Evolutionary conservation across 805 yeast species (phyloP), one percentile per base, ranked within the genome.

Genomic region (Candida nonsorbophila): DNA sequence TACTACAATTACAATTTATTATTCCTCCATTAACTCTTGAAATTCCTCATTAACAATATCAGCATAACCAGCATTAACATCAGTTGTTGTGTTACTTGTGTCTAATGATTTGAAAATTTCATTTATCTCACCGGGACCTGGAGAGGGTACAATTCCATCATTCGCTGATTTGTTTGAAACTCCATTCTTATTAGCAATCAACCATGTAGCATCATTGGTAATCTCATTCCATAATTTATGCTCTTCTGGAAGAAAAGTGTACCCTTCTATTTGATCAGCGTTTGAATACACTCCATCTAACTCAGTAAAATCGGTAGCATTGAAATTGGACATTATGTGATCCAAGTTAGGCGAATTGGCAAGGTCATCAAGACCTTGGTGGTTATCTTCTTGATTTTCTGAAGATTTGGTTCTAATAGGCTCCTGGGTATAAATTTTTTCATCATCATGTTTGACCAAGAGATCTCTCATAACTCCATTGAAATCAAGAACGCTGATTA

Each of bases 141-240:
- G 20, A 11, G 26, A 18, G n/a, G n/a, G n/a, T n/a, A n/a, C n/a
- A n/a, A n/a, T n/a, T n/a, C n/a, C n/a, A n/a, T n/a, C n/a, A n/a
- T n/a, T n/a, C n/a, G n/a, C n/a, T n/a, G n/a, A n/a, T n/a, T n/a
- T n/a, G n/a, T n/a, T n/a, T n/a, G n/a, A n/a, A n/a, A n/a, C n/a
- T n/a, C n/a, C n/a, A n/a, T n/a, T n/a, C n/a, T n/a, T n/a, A n/a
- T n/a, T n/a, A n/a, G 37, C 51, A 38, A 60, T 62, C 32, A 83
- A 53, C 94, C 94, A 83, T 41, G 73, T 77, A 0, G 88, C 88
- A 44, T 81, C 85, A 44, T 72, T 73, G 0, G 87, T 76, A 32
- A 83, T 78, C 38, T 82, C 88, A 45, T 74, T 78, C 94, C 94
- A 83, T 18, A 83, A 55, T 36, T 79, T 50, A 32, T 63, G 71